These are phyloP conservation scores for Metarhizium sp. DNA, from an alignment of 2,329 filamentous ascomycete genomes.

Conservation along the genomic window DNA sequence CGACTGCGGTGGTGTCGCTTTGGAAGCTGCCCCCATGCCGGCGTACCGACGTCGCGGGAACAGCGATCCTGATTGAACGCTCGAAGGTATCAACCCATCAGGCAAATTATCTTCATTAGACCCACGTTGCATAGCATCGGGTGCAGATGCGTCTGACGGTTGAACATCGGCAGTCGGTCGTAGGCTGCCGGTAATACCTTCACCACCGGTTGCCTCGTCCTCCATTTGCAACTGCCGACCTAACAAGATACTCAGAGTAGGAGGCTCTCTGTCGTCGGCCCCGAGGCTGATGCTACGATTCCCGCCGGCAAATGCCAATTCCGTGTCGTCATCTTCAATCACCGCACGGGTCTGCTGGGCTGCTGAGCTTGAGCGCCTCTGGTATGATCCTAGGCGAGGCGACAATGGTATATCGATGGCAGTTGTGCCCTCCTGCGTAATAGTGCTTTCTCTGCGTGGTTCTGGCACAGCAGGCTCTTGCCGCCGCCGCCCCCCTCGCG, in stretches of 20 bases:
- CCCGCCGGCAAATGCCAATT: slow-evolving; percentile 45
- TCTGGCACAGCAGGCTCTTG: slow-evolving; percentile 18
- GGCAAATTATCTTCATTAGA: slow-evolving; percentile 38
- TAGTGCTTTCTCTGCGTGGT: slow-evolving; percentile 26
- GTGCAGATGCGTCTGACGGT: slow-evolving; percentile 22
- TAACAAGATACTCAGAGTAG: slow-evolving; percentile 55
- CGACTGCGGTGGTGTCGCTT: slow-evolving; percentile 34
- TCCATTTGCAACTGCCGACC: slow-evolving; percentile 31
- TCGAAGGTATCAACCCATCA: slow-evolving; percentile 30
- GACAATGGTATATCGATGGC: slow-evolving; percentile 69
- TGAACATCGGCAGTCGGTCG: slow-evolving; percentile 34
- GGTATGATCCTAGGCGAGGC: slow-evolving; percentile 47
- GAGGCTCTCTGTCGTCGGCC: slow-evolving; percentile 52
- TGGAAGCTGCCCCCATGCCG: slow-evolving; percentile 24
- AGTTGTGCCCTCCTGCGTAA: slow-evolving; percentile 44
- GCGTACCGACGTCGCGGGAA: slow-evolving; percentile 37
- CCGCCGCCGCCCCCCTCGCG: slow-evolving; percentile 16
- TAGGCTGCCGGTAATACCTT: slow-evolving; percentile 17
- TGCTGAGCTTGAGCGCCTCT: slow-evolving; percentile 59
- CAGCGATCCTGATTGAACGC: slow-evolving; percentile 31
- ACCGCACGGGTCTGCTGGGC: slow-evolving; percentile 51
- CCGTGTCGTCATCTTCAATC: slow-evolving; percentile 50
- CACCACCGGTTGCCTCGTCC: slow-evolving; percentile 18
- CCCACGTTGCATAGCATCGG: slow-evolving; percentile 29
- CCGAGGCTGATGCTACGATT: slow-evolving; percentile 61